Evolutionary conservation across 129 eudicot species (phyloP), one percentile per base, ranked within the genome.

Genomic region (Tagetes patula): DNA sequence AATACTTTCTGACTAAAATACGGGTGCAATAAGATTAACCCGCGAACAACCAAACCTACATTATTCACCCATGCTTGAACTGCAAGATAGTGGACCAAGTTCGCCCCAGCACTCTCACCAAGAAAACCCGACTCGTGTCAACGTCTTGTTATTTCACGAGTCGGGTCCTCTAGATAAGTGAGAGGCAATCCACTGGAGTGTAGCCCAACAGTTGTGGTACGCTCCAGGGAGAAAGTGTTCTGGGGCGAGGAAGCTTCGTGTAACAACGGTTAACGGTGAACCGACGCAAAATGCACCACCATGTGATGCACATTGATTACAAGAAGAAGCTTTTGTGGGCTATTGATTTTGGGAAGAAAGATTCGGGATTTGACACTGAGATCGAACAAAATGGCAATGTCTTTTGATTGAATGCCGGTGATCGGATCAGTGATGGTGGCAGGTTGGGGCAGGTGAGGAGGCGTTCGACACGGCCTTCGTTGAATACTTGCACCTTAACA

Each of bases 91-190:
- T 84, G 88, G 3, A 83, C 87, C 3, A 87, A 45, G 30, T 75
- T 84, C 41, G 89, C 89, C 36, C 92, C 92, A 0, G 89, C 82
- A 65, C 89, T 84, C 32, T 82, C 89, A 0, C 92, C 1, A 87
- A 13, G 20, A 56, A 69, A 3, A 84, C 87, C 59, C 76, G 82
- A 3, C 12, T 20, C 43, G 47, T 82, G 63, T 87, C 92, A 11
- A 72, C 92, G 4, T 76, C 1, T 79, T 61, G 9, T 79, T 87
- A 3, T 84, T 45, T 85, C 85, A 87, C 2, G 75, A 62, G 42
- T 87, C 89, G 42, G 83, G 73, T 31, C 85, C 12, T 2, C 76
- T 74, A 0, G 40, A 1, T 1, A 67, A 38, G 14, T 87, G 92
- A 8, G 87, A 39, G 14, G 77, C 78, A 42, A 82, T 76, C 92